Conservation (phyloP, 768 basidiomycete species). For the Podaxis mareebaensis region DNA sequence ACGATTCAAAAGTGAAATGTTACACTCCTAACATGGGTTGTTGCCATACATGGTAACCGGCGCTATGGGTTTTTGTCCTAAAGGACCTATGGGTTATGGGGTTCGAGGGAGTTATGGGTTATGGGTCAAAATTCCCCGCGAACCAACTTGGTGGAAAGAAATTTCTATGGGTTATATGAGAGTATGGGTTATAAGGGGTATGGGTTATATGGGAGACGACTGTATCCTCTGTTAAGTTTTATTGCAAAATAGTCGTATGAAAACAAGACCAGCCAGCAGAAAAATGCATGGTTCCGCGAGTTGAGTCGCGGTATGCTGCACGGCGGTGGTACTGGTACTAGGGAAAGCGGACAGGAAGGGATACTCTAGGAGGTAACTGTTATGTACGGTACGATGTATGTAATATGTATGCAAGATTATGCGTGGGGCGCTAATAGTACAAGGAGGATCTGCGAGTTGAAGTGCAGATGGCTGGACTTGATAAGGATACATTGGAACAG, state of each 20-base stretch:
- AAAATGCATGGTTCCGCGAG: constrained; percentile 9
- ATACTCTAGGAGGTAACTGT: not conserved
- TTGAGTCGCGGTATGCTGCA: constrained; percentile 17
- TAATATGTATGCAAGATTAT: not conserved
- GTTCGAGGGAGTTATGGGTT: constrained; percentile 3
- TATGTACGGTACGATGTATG: not conserved
- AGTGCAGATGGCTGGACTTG: constrained; percentile 39
- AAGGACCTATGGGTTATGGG: not conserved
- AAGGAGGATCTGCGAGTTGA: constrained; percentile 42
- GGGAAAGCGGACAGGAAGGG: not conserved
- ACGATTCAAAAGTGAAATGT: not conserved
- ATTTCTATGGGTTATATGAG: too few species aligned
- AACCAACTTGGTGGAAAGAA: constrained; percentile 8
- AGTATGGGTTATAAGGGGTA: too few species aligned
- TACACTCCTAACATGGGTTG: not conserved
- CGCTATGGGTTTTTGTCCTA: not conserved
- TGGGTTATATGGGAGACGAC: too few species aligned
- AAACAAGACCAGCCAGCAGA: constrained; percentile 1
- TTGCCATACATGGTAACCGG: not conserved
- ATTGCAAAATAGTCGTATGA: not conserved
- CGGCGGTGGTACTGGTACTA: not conserved
- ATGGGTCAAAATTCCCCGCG: not conserved
- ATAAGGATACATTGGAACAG: constrained; percentile 23
- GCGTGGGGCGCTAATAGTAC: not conserved
- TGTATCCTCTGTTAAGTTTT: not conserved